Conservation (phyloP, 1,284 basidiomycete genomes). For the Takashimella koratensis region DNA sequence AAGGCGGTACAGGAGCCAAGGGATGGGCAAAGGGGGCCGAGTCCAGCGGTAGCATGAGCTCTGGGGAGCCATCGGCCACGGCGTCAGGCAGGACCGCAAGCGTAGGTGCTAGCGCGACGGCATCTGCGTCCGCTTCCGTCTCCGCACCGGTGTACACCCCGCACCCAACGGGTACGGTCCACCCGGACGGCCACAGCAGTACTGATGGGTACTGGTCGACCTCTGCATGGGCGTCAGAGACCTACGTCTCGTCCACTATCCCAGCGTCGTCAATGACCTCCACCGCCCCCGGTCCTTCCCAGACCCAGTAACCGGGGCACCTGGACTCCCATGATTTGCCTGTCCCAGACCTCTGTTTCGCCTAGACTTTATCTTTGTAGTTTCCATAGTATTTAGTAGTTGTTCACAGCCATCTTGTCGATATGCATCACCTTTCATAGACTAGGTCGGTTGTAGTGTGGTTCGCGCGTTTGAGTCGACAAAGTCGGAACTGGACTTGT, state of each 20-base stretch:
- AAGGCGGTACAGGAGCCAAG: background rate
- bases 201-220: background rate
- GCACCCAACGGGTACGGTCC: background rate
- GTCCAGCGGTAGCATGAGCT: background rate
- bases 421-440: too few relatives aligned
- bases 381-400: too few relatives aligned
- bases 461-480: too few relatives aligned
- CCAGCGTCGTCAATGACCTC: background rate
- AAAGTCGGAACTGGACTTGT: too few relatives aligned
- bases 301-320: too few relatives aligned
- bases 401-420: too few relatives aligned
- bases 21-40: background rate
- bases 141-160: background rate
- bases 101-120: background rate
- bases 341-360: too few relatives aligned
- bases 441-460: too few relatives aligned
- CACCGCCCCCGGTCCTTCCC: background rate
- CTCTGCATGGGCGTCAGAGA: background rate
- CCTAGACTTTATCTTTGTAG: too few relatives aligned
- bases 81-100: too few relatives aligned
- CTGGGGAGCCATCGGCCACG: too few relatives aligned
- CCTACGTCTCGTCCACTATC: background rate
- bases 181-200: background rate
- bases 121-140: background rate
- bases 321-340: too few relatives aligned